These are phyloP conservation scores for Diaporthe sp. DNA, from an alignment of 2,329 filamentous ascomycete species.

Conservation along the genomic window DNA sequence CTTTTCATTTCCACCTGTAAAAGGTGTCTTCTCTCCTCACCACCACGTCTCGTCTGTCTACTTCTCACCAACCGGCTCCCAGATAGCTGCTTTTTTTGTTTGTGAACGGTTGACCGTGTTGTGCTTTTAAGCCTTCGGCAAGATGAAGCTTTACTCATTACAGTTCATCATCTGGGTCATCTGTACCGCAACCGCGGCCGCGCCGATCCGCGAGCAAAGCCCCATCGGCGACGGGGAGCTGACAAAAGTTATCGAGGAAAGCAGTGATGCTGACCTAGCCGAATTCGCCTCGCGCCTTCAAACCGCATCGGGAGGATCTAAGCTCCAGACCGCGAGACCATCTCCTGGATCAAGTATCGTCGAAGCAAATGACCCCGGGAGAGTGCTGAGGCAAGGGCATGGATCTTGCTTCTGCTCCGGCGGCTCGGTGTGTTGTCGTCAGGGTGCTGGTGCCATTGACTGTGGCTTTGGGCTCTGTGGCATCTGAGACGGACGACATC, in stretches of 20 bases:
- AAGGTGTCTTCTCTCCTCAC: not conserved
- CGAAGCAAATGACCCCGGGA: not conserved
- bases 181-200: not conserved
- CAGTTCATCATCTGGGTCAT: not conserved
- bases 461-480: constrained; percentile 39
- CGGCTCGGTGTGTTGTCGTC: constrained; percentile 35
- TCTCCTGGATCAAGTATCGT: not conserved
- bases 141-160: not conserved
- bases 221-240: not conserved
- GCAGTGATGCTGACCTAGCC: not conserved
- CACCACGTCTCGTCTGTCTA: not conserved
- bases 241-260: not conserved
- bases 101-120: not conserved
- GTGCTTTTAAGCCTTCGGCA: not conserved
- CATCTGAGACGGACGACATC: constrained; percentile 34
- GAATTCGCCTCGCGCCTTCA: constrained; percentile 3
- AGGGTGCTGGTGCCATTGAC: not conserved
- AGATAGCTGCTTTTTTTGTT: too few species aligned
- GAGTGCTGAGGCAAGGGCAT: not conserved
- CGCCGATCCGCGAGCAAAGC: not conserved
- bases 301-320: not conserved
- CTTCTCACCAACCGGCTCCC: not conserved
- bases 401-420: constrained; percentile 36
- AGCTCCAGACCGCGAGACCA: not conserved
- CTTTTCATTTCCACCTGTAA: not conserved